A percentile compares a stretch with the other conserved stretches of the same genome.
Conservation (phyloP, 176 grass and related monocot species). For the Musa troglodytarum region DNA sequence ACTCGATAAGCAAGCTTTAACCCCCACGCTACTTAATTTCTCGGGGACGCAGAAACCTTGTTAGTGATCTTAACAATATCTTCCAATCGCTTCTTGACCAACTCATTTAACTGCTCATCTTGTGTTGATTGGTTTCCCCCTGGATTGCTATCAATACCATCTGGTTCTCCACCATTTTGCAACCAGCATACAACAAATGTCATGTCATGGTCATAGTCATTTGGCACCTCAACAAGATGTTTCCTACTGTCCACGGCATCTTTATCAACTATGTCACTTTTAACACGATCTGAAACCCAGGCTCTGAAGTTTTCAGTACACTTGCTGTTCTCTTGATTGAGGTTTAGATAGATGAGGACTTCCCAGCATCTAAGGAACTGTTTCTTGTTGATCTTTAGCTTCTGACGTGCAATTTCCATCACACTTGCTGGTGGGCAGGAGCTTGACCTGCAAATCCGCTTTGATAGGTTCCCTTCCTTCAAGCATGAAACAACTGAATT, state of each 20-base stretch:
- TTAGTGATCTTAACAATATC: conserved; percentile 48
- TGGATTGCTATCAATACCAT: conserved; percentile 27
- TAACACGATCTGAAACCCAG: conserved; percentile 60
- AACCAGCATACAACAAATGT: conserved; percentile 70
- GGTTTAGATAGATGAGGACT: conserved; percentile 71
- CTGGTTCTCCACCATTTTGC: conserved; percentile 13
- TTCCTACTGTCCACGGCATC: conserved; percentile 41
- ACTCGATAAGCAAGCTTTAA: background rate
- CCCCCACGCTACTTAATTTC: background rate
- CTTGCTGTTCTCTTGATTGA: conserved; percentile 39
- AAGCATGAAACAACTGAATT: conserved; percentile 35
- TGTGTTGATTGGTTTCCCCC: conserved; percentile 43
- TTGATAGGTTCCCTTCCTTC: conserved; percentile 57
- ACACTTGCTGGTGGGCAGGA: conserved; percentile 39
- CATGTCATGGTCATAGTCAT: conserved; percentile 35
- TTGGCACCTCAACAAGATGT: conserved; percentile 44
- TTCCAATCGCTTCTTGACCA: conserved; percentile 56
- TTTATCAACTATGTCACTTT: conserved; percentile 47
- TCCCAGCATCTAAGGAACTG: conserved; percentile 77
- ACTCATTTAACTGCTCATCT: conserved; percentile 65
- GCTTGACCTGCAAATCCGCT: conserved; percentile 33
- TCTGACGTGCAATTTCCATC: conserved; percentile 38
- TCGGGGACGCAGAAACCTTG: conserved; percentile 27
- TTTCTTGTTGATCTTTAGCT: conserved; percentile 88
- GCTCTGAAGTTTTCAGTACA: conserved; percentile 65